Conservation (phyloP, 176 grass and related monocot species). For the Olyra latifolia region DNA sequence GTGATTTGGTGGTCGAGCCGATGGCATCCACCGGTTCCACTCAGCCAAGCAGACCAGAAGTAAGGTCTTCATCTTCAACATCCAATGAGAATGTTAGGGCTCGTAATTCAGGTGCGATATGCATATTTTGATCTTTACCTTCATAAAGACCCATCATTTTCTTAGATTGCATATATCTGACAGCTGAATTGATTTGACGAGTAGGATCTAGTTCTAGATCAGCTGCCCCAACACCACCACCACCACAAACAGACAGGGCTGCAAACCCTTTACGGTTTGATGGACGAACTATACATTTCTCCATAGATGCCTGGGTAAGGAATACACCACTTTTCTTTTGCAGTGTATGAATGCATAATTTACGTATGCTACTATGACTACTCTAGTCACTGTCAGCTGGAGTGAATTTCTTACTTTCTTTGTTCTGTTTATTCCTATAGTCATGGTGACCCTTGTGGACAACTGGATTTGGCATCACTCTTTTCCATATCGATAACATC, state of each 20-base stretch:
- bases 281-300: constrained; percentile 75
- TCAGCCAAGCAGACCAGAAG: constrained; percentile 48
- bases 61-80: constrained; percentile 58
- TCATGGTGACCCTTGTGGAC: not conserved
- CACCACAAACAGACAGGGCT: constrained; percentile 27
- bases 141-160: not conserved
- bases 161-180: not conserved
- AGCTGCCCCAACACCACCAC: constrained; percentile 7
- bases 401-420: constrained; percentile 2
- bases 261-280: constrained; percentile 64
- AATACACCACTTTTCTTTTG: not conserved
- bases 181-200: constrained; percentile 17
- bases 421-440: not conserved
- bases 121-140: not conserved
- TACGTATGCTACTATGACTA: not conserved
- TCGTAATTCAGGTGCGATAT: constrained; percentile 61
- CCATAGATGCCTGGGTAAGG: constrained; percentile 87
- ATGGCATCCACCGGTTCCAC: constrained; percentile 57
- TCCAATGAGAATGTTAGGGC: constrained; percentile 47
- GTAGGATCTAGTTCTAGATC: constrained; percentile 60
- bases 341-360: not conserved
- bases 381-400: not conserved
- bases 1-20: constrained; percentile 60
- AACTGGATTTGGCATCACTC: not conserved
- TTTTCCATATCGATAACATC: not conserved